Conservation (phyloP, 2,329 filamentous ascomycete species). For the Monilinia polystroma region DNA sequence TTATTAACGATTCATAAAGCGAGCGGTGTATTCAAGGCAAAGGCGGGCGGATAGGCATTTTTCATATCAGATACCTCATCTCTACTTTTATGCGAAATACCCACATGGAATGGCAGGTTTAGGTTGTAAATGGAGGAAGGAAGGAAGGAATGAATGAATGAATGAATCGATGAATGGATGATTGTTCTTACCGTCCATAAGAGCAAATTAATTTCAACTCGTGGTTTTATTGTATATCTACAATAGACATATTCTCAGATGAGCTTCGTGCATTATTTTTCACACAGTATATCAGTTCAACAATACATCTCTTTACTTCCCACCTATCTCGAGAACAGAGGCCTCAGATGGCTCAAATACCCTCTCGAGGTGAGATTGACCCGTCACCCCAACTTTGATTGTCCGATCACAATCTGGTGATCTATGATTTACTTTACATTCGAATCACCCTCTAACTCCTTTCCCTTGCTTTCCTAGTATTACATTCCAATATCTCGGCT, state of each 20-base stretch:
- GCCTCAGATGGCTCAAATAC: too few species aligned
- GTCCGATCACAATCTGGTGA: too few species aligned
- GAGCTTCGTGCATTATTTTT: background rate
- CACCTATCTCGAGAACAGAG: background rate
- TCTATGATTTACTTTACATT: too few species aligned
- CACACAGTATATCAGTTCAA: background rate
- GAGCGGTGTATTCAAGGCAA: constrained; percentile 2
- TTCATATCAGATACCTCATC: constrained; percentile 16
- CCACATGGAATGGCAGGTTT: constrained; percentile 2
- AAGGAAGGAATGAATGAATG: background rate
- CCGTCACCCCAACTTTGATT: too few species aligned
- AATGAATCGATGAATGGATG: background rate
- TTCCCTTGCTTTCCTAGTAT: too few species aligned
- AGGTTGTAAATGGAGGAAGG: background rate
- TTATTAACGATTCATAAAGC: constrained; percentile 12
- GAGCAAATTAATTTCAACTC: background rate
- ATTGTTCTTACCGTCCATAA: background rate
- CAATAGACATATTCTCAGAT: background rate
- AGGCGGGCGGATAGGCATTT: constrained; percentile 10
- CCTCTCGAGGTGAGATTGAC: too few species aligned
- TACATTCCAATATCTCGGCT: too few species aligned
- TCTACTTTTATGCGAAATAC: constrained; percentile 20
- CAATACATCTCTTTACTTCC: background rate
- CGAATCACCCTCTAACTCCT: too few species aligned
- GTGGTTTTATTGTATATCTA: background rate